phyloP scores from a whole-genome alignment of 1,284 basidiomycete species.

The Ceratobasidium papillatum region DNA sequence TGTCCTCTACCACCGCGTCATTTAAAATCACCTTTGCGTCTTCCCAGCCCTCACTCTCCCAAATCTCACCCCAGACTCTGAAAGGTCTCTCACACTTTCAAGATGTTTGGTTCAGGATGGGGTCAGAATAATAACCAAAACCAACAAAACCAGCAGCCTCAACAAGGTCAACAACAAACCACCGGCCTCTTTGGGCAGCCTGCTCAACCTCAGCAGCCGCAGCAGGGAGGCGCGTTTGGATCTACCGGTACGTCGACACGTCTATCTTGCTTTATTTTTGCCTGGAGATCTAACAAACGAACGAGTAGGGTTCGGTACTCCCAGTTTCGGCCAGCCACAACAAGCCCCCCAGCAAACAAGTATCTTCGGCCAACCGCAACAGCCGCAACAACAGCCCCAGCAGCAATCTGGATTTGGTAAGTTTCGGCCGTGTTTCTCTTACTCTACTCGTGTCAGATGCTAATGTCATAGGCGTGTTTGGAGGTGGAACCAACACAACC shows the following conservation, averaged over 20 bases:
- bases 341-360: conserved; percentile 24
- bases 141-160: conserved; percentile 59
- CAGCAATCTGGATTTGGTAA: conserved; percentile 40
- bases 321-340: conserved; percentile 32
- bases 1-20: conserved; percentile 38
- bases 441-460: background rate
- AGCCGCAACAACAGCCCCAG: conserved; percentile 18
- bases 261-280: background rate
- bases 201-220: conserved; percentile 34
- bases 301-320: conserved; percentile 22
- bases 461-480: conserved; percentile 64
- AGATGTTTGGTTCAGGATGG: conserved; percentile 41
- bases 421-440: conserved; percentile 29
- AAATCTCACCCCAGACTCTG: conserved; percentile 30
- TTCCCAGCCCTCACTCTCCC: background rate
- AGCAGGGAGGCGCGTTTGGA: conserved; percentile 30
- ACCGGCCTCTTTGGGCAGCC: conserved; percentile 55
- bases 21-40: background rate
- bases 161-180: conserved; percentile 43
- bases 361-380: conserved; percentile 45
- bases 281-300: background rate
- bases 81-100: conserved; percentile 31
- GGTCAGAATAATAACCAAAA: conserved; percentile 49
- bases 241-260: conserved; percentile 12
- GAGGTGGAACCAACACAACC: conserved; percentile 54